A percentile compares a stretch with the other conserved stretches of the same genome.
These are phyloP conservation scores for Nidularia sp. DNA, from an alignment of 768 basidiomycete genomes.

Conservation along the genomic window DNA sequence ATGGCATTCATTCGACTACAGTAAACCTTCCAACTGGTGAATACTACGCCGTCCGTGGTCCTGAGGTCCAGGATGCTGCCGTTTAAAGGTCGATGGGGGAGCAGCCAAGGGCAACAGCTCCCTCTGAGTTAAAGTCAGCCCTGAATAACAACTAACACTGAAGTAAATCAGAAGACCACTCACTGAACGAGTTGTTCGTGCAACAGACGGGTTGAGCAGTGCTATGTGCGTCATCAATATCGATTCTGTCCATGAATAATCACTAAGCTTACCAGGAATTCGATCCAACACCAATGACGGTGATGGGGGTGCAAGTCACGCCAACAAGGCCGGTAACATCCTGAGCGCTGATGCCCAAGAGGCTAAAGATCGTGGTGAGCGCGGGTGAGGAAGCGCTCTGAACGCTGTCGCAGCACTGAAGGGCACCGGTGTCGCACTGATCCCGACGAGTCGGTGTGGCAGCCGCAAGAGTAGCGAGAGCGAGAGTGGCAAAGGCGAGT, in stretches of 20 bases:
- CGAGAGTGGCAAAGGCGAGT: slow-evolving; percentile 1
- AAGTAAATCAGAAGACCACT: background rate
- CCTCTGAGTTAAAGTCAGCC: background rate
- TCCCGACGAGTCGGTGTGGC: slow-evolving; percentile 1
- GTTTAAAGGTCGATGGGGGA: background rate
- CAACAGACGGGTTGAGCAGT: background rate
- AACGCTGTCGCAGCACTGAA: background rate
- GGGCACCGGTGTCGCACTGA: background rate
- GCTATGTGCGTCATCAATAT: background rate
- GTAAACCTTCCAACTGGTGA: background rate
- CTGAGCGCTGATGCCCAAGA: slow-evolving; percentile 1
- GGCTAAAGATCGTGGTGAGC: background rate
- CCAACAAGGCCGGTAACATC: slow-evolving; percentile 1
- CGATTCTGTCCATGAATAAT: background rate
- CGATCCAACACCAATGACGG: background rate
- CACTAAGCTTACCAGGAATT: background rate
- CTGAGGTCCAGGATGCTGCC: too few species aligned
- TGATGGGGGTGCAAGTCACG: slow-evolving; percentile 2
- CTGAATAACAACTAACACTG: background rate
- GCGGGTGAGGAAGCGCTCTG: background rate
- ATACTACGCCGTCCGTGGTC: background rate
- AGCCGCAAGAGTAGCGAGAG: slow-evolving; percentile 3
- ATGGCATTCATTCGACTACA: too few species aligned
- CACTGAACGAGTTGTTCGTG: background rate
- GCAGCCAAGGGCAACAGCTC: background rate